Evolutionary conservation across 208 protist genomes (phyloP).

Genomic region (Phytomonas sp.): DNA sequence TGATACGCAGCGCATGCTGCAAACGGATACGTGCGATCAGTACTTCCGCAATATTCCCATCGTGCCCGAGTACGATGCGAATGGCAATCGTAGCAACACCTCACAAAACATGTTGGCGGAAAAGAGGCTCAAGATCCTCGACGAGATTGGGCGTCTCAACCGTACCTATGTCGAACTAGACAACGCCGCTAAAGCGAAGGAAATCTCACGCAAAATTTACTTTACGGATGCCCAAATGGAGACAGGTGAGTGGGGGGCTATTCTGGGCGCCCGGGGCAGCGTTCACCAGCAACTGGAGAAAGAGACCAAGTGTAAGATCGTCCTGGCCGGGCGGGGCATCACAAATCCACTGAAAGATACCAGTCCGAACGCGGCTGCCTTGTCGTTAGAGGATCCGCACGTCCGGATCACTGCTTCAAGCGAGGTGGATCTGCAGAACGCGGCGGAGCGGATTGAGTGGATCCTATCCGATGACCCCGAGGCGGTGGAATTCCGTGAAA

Average conservation of each 20-base stretch:
- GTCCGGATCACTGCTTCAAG: conserved; percentile 81
- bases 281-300: conserved; percentile 87
- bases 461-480: conserved; percentile 88
- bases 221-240: conserved; percentile 85
- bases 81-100: conserved; percentile 78
- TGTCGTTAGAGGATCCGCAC: conserved; percentile 85
- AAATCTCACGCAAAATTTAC: conserved; percentile 83
- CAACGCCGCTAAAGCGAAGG: conserved; percentile 36
- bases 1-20: conserved; percentile 74
- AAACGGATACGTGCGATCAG: conserved; percentile 38
- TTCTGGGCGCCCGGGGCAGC: conserved; percentile 81
- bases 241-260: conserved; percentile 76
- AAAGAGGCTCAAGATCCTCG: conserved; percentile 56
- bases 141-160: conserved; percentile 58
- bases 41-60: conserved; percentile 76
- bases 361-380: conserved; percentile 51
- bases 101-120: conserved; percentile 60
- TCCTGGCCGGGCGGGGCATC: conserved; percentile 86
- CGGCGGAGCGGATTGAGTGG: conserved; percentile 87
- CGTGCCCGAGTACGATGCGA: conserved; percentile 66
- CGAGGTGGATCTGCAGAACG: conserved; percentile 80
- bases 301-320: conserved; percentile 83
- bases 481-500: conserved; percentile 82
- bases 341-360: conserved; percentile 85
- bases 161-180: conserved; percentile 46